Evolutionary conservation across 2,329 filamentous ascomycete species (phyloP).

Genomic region (Stromatinia cepivora): DNA sequence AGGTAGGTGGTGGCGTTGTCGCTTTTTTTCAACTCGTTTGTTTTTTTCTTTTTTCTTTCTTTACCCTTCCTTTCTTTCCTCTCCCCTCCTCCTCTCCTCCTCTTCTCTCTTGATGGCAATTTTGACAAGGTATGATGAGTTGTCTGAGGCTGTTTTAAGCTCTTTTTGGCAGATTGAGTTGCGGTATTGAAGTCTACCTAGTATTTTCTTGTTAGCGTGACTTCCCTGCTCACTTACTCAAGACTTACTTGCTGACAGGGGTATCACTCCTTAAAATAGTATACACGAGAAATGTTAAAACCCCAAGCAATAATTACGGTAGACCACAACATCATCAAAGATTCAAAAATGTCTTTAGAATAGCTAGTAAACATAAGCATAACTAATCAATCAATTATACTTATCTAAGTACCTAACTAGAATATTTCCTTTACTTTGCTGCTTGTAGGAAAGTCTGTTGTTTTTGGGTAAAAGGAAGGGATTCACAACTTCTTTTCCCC

Average conservation of each 20-base stretch:
- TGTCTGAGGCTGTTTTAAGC: too few species aligned
- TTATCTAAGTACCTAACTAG: not conserved
- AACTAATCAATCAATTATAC: not conserved
- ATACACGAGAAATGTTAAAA: not conserved
- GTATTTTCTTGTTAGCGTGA: not conserved
- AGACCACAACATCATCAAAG: not conserved
- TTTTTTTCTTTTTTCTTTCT: not conserved
- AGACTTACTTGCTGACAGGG: not conserved
- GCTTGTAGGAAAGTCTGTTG: not conserved
- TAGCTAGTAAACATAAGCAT: not conserved
- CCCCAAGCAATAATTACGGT: constrained; percentile 2
- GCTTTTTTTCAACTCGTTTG: not conserved
- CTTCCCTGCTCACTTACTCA: not conserved
- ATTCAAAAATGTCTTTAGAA: not conserved
- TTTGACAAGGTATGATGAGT: too few species aligned
- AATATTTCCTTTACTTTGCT: not conserved
- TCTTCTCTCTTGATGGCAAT: too few species aligned
- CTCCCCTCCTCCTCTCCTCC: too few species aligned
- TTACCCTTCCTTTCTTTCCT: not conserved
- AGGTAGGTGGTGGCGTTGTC: constrained; percentile 1
- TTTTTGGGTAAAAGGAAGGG: not conserved
- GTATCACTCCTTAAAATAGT: constrained; percentile 18
- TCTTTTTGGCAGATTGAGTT: too few species aligned
- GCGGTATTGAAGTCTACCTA: too few species aligned
- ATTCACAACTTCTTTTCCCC: constrained; percentile 13